Conservation (phyloP, 1,284 basidiomycete genomes). For the Irpex sp. region DNA sequence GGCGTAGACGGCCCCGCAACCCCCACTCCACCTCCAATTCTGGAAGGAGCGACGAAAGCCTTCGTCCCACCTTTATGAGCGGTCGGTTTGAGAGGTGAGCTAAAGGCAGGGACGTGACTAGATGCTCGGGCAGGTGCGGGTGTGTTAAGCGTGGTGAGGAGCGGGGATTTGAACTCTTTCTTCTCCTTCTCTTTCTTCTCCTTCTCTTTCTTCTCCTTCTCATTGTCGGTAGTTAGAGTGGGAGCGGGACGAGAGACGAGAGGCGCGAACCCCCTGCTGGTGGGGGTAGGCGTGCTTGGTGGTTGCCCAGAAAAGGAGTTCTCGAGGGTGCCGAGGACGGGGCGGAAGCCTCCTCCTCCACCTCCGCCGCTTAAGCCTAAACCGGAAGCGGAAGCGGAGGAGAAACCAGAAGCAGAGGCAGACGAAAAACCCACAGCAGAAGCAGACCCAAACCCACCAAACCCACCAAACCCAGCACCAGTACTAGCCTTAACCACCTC, state of each 20-base stretch:
- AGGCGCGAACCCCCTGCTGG: constrained; percentile 19
- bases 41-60: constrained; percentile 6
- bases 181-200: constrained; percentile 28
- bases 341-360: constrained; percentile 16
- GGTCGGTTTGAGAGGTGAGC: constrained; percentile 31
- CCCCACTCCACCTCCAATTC: not conserved
- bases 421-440: too few species aligned
- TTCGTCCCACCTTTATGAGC: constrained; percentile 8
- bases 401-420: not conserved
- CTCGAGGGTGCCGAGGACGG: constrained; percentile 39
- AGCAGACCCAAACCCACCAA: constrained; percentile 3
- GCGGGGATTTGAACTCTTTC: constrained; percentile 58
- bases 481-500: too few species aligned
- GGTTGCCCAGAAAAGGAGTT: constrained; percentile 28
- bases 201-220: constrained; percentile 30
- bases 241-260: constrained; percentile 4
- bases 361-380: too few species aligned
- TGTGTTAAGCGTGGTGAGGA: constrained; percentile 21
- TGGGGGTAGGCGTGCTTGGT: constrained; percentile 22
- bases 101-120: not conserved
- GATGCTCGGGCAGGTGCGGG: too few species aligned
- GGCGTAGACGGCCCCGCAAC: constrained; percentile 18
- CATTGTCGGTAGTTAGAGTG: not conserved
- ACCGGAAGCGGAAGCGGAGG: too few species aligned
- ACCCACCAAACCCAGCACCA: too few species aligned